A percentile compares a stretch with the other conserved stretches of the same genome.
These are phyloP conservation scores for Phytophthora aleatoria DNA, from an alignment of 352 stramenopile genomes.

Conservation along the genomic window DNA sequence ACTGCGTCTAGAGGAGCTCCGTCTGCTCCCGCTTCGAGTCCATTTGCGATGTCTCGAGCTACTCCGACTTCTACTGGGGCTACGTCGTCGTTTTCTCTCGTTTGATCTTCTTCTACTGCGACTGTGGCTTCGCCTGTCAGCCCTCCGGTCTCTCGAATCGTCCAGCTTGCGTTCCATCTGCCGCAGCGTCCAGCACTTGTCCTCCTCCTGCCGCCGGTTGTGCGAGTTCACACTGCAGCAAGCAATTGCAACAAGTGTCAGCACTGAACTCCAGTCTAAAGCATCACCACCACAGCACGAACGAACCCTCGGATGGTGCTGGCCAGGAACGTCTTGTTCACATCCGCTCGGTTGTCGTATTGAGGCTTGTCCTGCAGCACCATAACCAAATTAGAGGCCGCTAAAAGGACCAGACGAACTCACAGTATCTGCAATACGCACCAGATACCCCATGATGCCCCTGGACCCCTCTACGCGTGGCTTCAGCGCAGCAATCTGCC, in stretches of 20 bases:
- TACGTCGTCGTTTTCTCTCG: conserved; percentile 9
- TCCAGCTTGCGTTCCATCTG: conserved; percentile 46
- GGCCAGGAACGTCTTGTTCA: conserved; percentile 72
- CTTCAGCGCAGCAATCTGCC: conserved; percentile 46
- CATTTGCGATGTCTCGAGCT: background rate
- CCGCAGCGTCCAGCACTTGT: conserved; percentile 61
- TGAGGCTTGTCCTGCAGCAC: conserved; percentile 27
- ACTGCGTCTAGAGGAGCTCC: conserved; percentile 16
- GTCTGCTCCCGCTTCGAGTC: conserved; percentile 1
- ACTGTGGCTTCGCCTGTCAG: conserved; percentile 27
- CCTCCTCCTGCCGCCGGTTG: conserved; percentile 69
- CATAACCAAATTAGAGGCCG: conserved; percentile 1
- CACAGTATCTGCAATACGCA: conserved; percentile 15
- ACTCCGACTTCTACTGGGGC: conserved; percentile 18
- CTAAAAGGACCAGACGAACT: background rate
- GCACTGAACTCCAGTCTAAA: background rate
- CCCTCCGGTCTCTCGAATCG: conserved; percentile 12
- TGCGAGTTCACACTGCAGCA: conserved; percentile 54
- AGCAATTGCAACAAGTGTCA: background rate
- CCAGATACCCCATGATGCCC: conserved; percentile 61
- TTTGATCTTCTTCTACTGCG: conserved; percentile 2
- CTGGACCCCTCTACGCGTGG: conserved; percentile 37
- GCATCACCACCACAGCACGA: background rate
- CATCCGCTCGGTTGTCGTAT: conserved; percentile 44
- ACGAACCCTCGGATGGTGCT: conserved; percentile 68